Evolutionary conservation across 306 rosid genomes (phyloP), one percentile per base, ranked within the genome.

Genomic region (Carpinus viminea): DNA sequence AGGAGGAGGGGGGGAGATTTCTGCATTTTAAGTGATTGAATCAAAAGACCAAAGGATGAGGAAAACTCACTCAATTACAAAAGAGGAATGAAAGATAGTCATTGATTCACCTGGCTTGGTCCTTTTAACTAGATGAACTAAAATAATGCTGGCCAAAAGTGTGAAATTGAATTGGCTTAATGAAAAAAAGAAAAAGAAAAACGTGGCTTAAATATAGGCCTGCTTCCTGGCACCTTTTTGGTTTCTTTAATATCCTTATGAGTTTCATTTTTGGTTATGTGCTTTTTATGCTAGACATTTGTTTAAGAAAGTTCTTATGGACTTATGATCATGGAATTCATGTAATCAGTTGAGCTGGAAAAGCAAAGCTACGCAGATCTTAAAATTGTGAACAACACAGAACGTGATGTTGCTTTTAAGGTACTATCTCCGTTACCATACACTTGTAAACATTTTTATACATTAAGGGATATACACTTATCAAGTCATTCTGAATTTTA

Each of bases 281-380:
- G 12, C 53, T 65, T 73, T 73, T 71, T 36, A 69, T 21, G 13
- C 55, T 71, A 13, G 61, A 1, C 7, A 66, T 46, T 66, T 50
- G 50, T 70, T 61, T 8, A 46, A 20, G 34, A 68, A 59, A 26
- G 43, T 71, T 74, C 55, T 74, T 16, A 72, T 71, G 84, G 54
- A 70, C 74, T 76, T 70, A 46, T 62, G 66, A 57, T 74, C 68
- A 20, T 80, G 54, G 70, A 70, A 59, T 87, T 76, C 62, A 8
- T 89, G 75, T 80, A 4, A 74, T 68, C 91, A 95, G 99, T 93
- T 88, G 97, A 91, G 90, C 86, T 89, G 87, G 98, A 93, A 57
- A 93, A 91, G 85, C 98, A 91, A 85, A 84, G 93, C 76, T 91
- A 81, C 82, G 91, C 97, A 52, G 98, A 93, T 84, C 97, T 95